Evolutionary conservation across 2,329 filamentous ascomycete species (phyloP).

Genomic region (Trichoderma guizhouense): DNA sequence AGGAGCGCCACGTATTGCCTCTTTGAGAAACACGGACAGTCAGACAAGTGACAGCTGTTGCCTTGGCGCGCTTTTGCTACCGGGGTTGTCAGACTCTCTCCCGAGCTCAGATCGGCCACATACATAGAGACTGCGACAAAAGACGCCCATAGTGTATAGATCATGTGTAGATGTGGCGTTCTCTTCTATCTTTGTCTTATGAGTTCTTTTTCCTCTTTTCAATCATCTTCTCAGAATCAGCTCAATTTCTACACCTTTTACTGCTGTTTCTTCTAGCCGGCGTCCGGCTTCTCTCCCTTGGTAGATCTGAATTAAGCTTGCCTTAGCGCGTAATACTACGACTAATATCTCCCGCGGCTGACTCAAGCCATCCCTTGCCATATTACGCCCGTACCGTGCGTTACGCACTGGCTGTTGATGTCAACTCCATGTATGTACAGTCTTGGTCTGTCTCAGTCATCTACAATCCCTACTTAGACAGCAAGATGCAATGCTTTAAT

Average conservation of each 20-base stretch:
- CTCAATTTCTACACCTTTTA: neutral
- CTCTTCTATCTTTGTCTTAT: neutral
- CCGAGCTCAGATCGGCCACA: neutral
- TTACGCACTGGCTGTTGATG: neutral
- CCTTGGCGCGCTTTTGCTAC: neutral
- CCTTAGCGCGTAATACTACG: slow-evolving; percentile 11
- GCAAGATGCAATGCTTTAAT: neutral
- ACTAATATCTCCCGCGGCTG: slow-evolving; percentile 11
- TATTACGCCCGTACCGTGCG: neutral
- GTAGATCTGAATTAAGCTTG: slow-evolving; percentile 11
- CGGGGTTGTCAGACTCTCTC: neutral
- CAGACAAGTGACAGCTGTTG: neutral
- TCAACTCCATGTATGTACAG: neutral
- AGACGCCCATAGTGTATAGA: neutral
- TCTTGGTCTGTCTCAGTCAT: neutral
- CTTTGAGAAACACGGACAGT: slow-evolving; percentile 10
- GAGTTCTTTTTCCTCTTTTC: no score
- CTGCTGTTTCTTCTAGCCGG: neutral
- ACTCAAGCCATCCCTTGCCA: neutral
- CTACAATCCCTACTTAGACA: no score
- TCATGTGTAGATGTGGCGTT: neutral
- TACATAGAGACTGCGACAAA: neutral
- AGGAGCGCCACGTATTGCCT: slow-evolving; percentile 2
- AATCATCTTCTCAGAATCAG: neutral
- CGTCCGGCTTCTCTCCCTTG: neutral